These are phyloP conservation scores for Phylloporus arenicola DNA, from an alignment of 768 basidiomycete species.

Conservation along the genomic window DNA sequence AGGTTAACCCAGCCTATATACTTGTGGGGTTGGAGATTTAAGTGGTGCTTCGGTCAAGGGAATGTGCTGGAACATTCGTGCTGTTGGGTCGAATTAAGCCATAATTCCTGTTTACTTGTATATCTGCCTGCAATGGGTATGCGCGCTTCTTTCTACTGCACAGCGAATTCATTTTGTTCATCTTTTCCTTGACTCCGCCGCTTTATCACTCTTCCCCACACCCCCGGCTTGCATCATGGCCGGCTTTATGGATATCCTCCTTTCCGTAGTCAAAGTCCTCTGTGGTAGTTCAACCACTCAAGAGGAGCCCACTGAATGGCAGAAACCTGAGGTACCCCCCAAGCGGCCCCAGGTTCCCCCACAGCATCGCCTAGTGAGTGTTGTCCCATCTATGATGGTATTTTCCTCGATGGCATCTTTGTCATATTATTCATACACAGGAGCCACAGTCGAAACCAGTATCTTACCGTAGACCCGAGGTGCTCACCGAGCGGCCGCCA, in stretches of 20 bases:
- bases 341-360: background rate
- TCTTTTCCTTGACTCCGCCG: background rate
- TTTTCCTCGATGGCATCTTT: too few species aligned
- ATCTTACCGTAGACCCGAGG: too few species aligned
- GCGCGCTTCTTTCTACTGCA: background rate
- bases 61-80: constrained; percentile 22
- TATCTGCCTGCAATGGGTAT: constrained; percentile 1
- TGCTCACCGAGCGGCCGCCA: constrained; percentile 1
- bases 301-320: constrained; percentile 6
- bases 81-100: constrained; percentile 20
- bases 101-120: constrained; percentile 10
- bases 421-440: too few species aligned
- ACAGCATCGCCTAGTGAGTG: constrained; percentile 14
- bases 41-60: constrained; percentile 21
- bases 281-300: constrained; percentile 20
- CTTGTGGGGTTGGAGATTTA: constrained; percentile 85
- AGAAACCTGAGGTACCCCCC: background rate
- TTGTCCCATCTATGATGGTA: constrained; percentile 1
- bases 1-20: constrained; percentile 70
- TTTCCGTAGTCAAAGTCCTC: constrained; percentile 16
- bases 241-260: constrained; percentile 25
- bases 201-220: background rate
- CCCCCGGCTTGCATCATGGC: constrained; percentile 11
- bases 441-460: too few species aligned
- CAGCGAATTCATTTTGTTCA: background rate